A percentile compares a stretch with the other conserved stretches of the same genome.
Evolutionary conservation across 2,329 filamentous ascomycete species (phyloP).

Genomic region (Venturia asperata): DNA sequence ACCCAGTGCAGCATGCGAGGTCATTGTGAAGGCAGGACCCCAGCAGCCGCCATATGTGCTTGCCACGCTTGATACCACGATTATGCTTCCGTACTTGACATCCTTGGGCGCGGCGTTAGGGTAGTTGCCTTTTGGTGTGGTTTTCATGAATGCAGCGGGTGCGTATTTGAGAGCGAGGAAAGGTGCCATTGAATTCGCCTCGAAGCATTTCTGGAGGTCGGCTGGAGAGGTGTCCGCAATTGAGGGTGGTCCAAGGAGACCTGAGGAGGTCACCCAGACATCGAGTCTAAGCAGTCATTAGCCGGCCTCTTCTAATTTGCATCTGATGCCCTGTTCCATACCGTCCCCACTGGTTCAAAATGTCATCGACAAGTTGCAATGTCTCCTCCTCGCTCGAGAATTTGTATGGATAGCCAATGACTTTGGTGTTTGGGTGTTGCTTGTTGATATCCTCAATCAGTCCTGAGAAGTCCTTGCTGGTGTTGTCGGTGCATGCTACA

Average conservation of each 20-base stretch:
- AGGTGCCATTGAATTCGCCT: constrained; percentile 54
- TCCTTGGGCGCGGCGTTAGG: constrained; percentile 56
- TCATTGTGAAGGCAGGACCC: constrained; percentile 56
- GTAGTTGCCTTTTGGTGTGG: constrained; percentile 48
- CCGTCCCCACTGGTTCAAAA: constrained; percentile 52
- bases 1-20: constrained; percentile 52
- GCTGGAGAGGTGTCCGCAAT: constrained; percentile 50
- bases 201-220: constrained; percentile 52
- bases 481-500: constrained; percentile 43
- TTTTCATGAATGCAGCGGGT: constrained; percentile 56
- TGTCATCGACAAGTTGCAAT: constrained; percentile 54
- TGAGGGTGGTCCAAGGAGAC: constrained; percentile 50
- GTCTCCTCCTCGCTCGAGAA: constrained; percentile 54
- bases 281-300: constrained; percentile 39
- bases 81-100: constrained; percentile 53
- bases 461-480: constrained; percentile 27
- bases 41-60: constrained; percentile 52
- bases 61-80: constrained; percentile 54
- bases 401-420: constrained; percentile 56
- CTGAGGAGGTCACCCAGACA: constrained; percentile 53
- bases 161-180: constrained; percentile 61
- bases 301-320: not conserved
- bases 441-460: constrained; percentile 40
- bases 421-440: constrained; percentile 48
- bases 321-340: constrained; percentile 20